Percentiles rank a stretch among this genome's conserved stretches.
Evolutionary conservation across 2,329 filamentous ascomycete species (phyloP).

Genomic region (Thielaviopsis ethacetica): DNA sequence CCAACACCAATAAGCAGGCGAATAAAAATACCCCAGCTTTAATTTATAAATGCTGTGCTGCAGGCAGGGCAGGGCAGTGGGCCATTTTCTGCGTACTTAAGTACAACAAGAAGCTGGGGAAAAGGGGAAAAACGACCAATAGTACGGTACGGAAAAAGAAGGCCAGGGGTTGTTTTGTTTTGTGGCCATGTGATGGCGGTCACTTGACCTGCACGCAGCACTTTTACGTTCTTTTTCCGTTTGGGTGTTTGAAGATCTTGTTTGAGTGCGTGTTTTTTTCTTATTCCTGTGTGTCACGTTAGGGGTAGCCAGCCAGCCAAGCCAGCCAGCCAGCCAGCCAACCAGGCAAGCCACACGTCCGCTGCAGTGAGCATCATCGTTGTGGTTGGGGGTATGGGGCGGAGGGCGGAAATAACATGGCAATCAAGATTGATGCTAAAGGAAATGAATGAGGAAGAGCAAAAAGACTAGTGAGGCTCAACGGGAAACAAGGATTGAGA

Average conservation of each 20-base stretch:
- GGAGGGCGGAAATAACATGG: too few relatives aligned
- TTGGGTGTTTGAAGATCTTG: neutral
- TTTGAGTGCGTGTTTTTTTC: neutral
- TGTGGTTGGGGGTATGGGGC: neutral
- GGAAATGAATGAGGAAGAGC: neutral
- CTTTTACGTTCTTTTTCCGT: neutral
- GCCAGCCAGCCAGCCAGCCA: too few relatives aligned
- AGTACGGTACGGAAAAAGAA: neutral
- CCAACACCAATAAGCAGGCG: too few relatives aligned
- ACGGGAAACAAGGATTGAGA: neutral
- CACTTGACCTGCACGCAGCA: neutral
- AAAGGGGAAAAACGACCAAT: neutral
- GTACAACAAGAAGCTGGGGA: conserved; percentile 2
- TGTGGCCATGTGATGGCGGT: neutral
- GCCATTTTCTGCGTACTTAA: too few relatives aligned
- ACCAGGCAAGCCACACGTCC: too few relatives aligned
- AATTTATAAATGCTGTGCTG: too few relatives aligned
- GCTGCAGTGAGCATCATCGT: too few relatives aligned
- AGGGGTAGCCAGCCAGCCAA: neutral
- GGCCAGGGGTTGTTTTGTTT: neutral
- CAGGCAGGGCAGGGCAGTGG: too few relatives aligned
- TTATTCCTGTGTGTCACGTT: neutral
- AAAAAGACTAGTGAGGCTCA: conserved; percentile 3
- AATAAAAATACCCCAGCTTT: too few relatives aligned
- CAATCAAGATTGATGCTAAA: too few relatives aligned